Evolutionary conservation across 1,284 basidiomycete species (phyloP), one percentile per base, ranked within the genome.

Genomic region (Leccinum subrobustum): DNA sequence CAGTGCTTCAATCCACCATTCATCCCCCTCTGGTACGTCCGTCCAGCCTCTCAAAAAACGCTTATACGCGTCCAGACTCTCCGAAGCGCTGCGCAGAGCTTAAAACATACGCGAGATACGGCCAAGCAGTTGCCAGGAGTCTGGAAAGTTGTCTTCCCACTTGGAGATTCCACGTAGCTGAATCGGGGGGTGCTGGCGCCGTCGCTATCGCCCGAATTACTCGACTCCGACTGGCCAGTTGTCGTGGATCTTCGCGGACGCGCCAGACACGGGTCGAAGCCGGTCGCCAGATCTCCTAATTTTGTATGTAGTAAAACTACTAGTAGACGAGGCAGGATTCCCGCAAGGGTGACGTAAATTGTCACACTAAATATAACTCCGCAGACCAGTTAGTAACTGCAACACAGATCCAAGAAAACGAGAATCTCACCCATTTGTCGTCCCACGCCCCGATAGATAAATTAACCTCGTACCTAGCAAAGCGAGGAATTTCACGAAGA

Each of bases 401-500:
- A 11, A 25, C 25, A 14, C 14, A 16, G 25, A 51, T n/a, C 4
- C 18, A 8, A 35, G 6, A 16, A 23, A 37, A 20, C 9, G 16
- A 11, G 2, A 12, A 14, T 37, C 84, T 66, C 63, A 91, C 89
- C 92, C 92, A 94, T 81, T 95, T 95, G 48, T 87, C 78, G 62
- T 92, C 92, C 91, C 91, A 94, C 5, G 85, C 81, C 4, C 78
- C 87, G n/a, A 89, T 75, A 39, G 74, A 79, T n/a, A 84, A 72
- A 56, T 87, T 80, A 42, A 94, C 83, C 71, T 91, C 85, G 68
- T 92, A 94, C 14, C 73, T 71, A 2, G 83, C 70, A 25, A 89
- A 79, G 53, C 92, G 85, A 0, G 92, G 91, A 53, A 94, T 92
- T 77, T 94, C 92, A 47, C 83, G 84, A 51, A 91, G 75, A 75